Conservation (phyloP, 495 filamentous ascomycete genomes). For the Daldinia bambusicola region DNA sequence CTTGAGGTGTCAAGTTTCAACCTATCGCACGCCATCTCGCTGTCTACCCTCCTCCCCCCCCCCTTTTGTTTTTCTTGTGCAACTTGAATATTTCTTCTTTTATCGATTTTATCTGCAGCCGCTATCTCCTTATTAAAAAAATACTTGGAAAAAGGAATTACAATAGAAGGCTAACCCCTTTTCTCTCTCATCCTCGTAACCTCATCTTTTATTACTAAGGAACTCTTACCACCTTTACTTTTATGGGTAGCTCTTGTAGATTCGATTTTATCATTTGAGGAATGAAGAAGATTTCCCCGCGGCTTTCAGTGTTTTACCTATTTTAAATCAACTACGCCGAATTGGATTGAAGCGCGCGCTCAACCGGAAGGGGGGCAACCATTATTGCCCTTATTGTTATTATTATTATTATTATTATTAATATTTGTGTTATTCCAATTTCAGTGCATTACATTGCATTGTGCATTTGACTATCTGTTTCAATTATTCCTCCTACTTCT, state of each 20-base stretch:
- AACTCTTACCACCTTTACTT: slow-evolving; percentile 7
- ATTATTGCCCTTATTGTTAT: slow-evolving; percentile 1
- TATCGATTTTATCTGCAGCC: slow-evolving; percentile 30
- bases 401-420: slow-evolving; percentile 15
- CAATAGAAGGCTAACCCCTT: no score
- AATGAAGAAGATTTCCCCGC: slow-evolving; percentile 24
- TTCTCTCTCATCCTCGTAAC: slow-evolving; percentile 16
- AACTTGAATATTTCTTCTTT: slow-evolving; percentile 17
- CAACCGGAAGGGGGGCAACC: slow-evolving; percentile 10
- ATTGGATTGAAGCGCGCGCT: slow-evolving; percentile 21
- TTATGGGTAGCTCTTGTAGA: slow-evolving; percentile 3
- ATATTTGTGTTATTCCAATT: background rate
- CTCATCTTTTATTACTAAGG: slow-evolving; percentile 6
- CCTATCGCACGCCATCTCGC: slow-evolving; percentile 33
- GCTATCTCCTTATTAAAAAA: slow-evolving; percentile 34
- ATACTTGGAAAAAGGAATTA: background rate
- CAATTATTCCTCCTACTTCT: background rate
- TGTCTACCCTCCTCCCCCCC: no score
- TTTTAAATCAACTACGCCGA: slow-evolving; percentile 19
- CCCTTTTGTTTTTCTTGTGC: slow-evolving; percentile 39
- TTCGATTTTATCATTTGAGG: slow-evolving; percentile 12
- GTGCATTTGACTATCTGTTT: slow-evolving; percentile 3
- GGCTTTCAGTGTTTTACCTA: slow-evolving; percentile 41
- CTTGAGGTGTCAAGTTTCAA: slow-evolving; percentile 17
- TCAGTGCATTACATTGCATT: slow-evolving; percentile 5